These are phyloP conservation scores for Pythium phragmiticola DNA, from an alignment of 352 stramenopile genomes.

Conservation along the genomic window DNA sequence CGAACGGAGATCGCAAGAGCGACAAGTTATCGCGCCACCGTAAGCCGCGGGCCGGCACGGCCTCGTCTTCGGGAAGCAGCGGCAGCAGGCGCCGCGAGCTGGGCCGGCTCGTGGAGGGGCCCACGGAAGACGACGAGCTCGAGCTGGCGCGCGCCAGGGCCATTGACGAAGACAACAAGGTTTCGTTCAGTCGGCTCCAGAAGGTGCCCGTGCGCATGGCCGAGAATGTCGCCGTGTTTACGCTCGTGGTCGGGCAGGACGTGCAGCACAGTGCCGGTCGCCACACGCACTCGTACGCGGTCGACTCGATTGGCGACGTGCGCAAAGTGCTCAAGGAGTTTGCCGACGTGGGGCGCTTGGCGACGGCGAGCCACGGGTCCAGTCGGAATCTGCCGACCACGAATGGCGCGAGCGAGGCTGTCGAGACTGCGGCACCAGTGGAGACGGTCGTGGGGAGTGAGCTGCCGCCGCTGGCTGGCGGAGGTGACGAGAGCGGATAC, in stretches of 20 bases:
- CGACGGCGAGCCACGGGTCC: too few relatives aligned
- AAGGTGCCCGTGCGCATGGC: slow-evolving; percentile 70
- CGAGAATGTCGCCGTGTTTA: slow-evolving; percentile 68
- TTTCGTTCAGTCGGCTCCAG: slow-evolving; percentile 72
- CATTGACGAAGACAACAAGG: slow-evolving; percentile 78
- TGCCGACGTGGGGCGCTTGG: slow-evolving; percentile 19
- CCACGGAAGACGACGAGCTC: slow-evolving; percentile 45
- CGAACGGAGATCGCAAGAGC: slow-evolving; percentile 10
- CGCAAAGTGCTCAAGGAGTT: slow-evolving; percentile 78
- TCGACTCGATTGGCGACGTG: slow-evolving; percentile 66
- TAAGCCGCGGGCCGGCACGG: slow-evolving; percentile 7
- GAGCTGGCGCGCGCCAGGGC: slow-evolving; percentile 26
- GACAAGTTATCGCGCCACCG: slow-evolving; percentile 19
- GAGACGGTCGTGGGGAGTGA: neutral
- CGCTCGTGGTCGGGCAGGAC: slow-evolving; percentile 61
- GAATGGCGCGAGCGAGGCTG: neutral
- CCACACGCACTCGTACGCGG: slow-evolving; percentile 53
- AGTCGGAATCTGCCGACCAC: neutral
- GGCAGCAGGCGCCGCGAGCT: slow-evolving; percentile 4
- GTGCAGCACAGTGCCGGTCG: slow-evolving; percentile 65
- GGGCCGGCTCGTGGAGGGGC: slow-evolving; percentile 14
- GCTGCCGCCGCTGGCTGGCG: too few relatives aligned
- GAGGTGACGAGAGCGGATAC: slow-evolving; percentile 17
- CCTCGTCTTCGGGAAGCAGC: neutral
- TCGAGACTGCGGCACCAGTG: neutral